phyloP scores from a whole-genome alignment of 1,284 basidiomycete genomes.

The Marasmius tenuissimus region DNA sequence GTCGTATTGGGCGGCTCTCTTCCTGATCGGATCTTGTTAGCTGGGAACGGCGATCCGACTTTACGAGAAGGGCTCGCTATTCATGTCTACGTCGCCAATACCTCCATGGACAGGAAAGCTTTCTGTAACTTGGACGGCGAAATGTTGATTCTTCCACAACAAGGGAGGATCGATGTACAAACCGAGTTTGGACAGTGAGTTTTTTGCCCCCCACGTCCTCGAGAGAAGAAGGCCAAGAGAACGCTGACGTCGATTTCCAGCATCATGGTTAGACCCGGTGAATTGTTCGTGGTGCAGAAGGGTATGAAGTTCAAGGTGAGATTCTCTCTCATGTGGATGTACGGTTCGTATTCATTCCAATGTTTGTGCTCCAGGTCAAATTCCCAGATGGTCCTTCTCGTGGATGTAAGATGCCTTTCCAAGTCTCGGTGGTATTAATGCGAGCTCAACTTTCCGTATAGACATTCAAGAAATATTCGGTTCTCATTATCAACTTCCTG shows the following conservation, averaged over 20 bases:
- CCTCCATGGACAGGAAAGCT: constrained; percentile 63
- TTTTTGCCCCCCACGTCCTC: neutral
- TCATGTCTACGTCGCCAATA: constrained; percentile 62
- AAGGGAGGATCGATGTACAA: constrained; percentile 65
- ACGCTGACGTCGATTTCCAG: constrained; percentile 23
- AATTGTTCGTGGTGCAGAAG: constrained; percentile 63
- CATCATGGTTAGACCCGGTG: constrained; percentile 64
- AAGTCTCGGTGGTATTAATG: neutral
- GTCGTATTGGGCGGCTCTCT: neutral
- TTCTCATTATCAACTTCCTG: constrained; percentile 63
- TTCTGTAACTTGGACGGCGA: constrained; percentile 72
- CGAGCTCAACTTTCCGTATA: constrained; percentile 21
- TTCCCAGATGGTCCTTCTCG: constrained; percentile 58
- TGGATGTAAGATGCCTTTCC: constrained; percentile 38
- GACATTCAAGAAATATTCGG: constrained; percentile 65
- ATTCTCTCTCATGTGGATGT: neutral
- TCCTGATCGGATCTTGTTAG: constrained; percentile 14
- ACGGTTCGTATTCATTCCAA: neutral
- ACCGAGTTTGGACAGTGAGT: constrained; percentile 68
- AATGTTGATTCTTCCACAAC: constrained; percentile 66
- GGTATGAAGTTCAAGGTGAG: constrained; percentile 65
- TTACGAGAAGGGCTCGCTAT: constrained; percentile 60
- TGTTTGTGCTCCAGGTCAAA: constrained; percentile 29
- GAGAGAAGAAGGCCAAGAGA: neutral
- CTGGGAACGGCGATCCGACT: constrained; percentile 65